Base-by-base conservation (phyloP, 2,329 filamentous ascomycete genomes). In the Nigrospora osmanthi region DNA sequence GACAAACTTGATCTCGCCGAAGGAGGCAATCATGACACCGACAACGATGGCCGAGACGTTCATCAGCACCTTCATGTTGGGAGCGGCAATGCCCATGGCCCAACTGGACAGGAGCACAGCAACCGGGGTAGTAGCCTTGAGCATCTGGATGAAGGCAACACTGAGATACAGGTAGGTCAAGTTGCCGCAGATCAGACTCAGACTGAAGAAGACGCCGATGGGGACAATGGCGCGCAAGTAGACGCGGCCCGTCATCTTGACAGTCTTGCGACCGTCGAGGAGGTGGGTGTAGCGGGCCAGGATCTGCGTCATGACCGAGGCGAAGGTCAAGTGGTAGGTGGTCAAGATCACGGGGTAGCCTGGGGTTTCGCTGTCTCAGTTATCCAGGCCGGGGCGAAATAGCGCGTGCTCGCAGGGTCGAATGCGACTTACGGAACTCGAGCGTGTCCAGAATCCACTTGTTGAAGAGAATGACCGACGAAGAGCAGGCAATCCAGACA, bases 111-210 rank as follows among this genome's bases (percentile, higher is more conserved):
- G 69, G 35, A 98, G 81, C 43, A 97, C 90, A 44, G 89, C 90
- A 48, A 97, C 90, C 14, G 93, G 93, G 31, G 88, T 97, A 37
- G 89, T 96, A 54, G 93, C 93, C 87, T 97, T 97, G 67, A 97
- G 83, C 91, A 97, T 97, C 76, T 97, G 91, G 60, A 97, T 97
- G 68, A 97, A 97, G 49, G 91, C 87, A 47, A 97, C 91, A 54
- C 86, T 93, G 49, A 97, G 80, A 69, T 96, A 95, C 45, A 96
- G 80, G 64, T 97, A 97, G 57, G 91, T 89, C 69, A 95, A 70
- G 73, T 97, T 97, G 62, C 90, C 89, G 69, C 89, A 96, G 64
- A 97, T 96, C 73, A 97, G 78, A 68, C 86, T 93, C 73, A 96
- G 73, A 64, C 87, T 93, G 81, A 96, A 97, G 73, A 95, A 94